Evolutionary conservation across 441 rosid species (phyloP).

Genomic region (Gossypium gossypioides): DNA sequence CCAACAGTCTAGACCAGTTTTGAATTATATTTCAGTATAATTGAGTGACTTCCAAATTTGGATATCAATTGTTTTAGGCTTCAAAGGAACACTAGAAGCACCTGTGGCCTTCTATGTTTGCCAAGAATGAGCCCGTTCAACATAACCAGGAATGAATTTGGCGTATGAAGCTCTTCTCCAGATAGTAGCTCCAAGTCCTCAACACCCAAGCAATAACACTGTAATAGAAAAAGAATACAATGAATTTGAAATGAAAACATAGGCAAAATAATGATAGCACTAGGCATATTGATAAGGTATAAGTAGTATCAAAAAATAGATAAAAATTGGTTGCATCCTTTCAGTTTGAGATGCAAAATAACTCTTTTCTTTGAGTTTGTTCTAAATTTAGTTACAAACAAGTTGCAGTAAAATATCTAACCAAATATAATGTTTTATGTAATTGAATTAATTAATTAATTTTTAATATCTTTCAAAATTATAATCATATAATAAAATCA

Average conservation of each 20-base stretch:
- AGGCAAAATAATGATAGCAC: background rate
- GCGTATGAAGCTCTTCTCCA: constrained; percentile 83
- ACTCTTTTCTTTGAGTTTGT: background rate
- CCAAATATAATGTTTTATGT: background rate
- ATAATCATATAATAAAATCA: background rate
- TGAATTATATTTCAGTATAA: background rate
- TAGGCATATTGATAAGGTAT: background rate
- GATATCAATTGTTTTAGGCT: background rate
- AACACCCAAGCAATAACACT: constrained; percentile 86
- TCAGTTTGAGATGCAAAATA: background rate
- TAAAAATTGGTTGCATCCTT: background rate
- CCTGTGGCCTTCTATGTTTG: constrained; percentile 91
- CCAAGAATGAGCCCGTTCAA: constrained; percentile 90
- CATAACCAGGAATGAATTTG: constrained; percentile 72
- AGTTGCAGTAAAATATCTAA: background rate
- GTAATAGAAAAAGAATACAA: constrained; percentile 19
- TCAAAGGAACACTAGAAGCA: constrained; percentile 18
- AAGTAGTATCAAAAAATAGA: background rate
- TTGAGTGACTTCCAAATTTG: background rate
- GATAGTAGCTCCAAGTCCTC: constrained; percentile 73
- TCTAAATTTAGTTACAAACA: background rate
- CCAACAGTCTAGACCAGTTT: background rate
- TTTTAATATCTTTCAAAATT: background rate
- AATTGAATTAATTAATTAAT: background rate
- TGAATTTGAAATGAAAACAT: background rate